Evolutionary conservation across 129 eudicot genomes (phyloP).

Genomic region (Oenanthe sinensis): DNA sequence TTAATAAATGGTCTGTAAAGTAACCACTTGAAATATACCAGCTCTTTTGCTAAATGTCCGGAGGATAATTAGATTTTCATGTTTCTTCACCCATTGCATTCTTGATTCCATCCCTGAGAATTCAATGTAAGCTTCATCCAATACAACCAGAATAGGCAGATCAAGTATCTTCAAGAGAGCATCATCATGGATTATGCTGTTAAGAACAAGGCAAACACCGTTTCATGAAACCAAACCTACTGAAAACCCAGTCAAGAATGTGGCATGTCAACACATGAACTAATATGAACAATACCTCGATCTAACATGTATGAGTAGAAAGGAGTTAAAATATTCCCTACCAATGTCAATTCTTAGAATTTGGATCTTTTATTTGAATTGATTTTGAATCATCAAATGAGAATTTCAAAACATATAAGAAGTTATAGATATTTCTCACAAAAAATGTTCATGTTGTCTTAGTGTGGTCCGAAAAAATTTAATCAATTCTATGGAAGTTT

Average conservation of each 20-base stretch:
- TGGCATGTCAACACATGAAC: no score
- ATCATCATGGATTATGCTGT: slow-evolving; percentile 88
- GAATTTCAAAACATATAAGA: no score
- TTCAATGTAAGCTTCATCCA: slow-evolving; percentile 98
- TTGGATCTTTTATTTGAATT: no score
- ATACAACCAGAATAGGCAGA: slow-evolving; percentile 82
- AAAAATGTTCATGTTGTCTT: no score
- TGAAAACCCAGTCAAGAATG: background rate
- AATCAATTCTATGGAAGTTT: no score
- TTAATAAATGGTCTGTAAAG: background rate
- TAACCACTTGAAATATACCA: slow-evolving; percentile 36
- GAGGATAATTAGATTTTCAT: slow-evolving; percentile 86
- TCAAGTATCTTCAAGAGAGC: slow-evolving; percentile 64
- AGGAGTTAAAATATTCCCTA: no score
- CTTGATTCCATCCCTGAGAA: slow-evolving; percentile 75
- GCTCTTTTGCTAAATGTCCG: slow-evolving; percentile 97
- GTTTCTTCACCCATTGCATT: slow-evolving; percentile 93
- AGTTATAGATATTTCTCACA: no score
- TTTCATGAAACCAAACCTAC: slow-evolving; percentile 10
- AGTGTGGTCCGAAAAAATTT: no score
- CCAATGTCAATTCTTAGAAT: no score
- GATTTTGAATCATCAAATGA: no score
- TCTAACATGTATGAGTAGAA: no score
- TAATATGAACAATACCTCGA: no score
- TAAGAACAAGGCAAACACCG: slow-evolving; percentile 7